These are phyloP conservation scores for Tricholoma terreum DNA, from an alignment of 768 basidiomycete species.

Conservation along the genomic window DNA sequence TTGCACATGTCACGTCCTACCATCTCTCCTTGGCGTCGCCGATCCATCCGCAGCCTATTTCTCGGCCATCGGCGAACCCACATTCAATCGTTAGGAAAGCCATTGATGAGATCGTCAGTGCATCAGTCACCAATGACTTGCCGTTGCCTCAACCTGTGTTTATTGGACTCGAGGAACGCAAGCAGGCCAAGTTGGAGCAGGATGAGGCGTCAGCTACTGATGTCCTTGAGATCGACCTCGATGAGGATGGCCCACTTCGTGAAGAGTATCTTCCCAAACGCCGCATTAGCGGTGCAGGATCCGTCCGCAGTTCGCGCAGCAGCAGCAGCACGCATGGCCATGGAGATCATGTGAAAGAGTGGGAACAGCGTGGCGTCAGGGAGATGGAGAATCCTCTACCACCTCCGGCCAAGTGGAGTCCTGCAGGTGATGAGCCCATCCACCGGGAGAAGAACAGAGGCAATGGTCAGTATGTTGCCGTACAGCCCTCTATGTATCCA, in stretches of 20 bases:
- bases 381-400: constrained; percentile 42
- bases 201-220: constrained; percentile 42
- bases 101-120: constrained; percentile 67
- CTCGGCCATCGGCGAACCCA: constrained; percentile 71
- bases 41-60: constrained; percentile 68
- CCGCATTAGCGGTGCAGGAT: constrained; percentile 41
- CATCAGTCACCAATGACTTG: constrained; percentile 33
- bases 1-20: constrained; percentile 60
- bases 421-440: constrained; percentile 75
- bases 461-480: constrained; percentile 62
- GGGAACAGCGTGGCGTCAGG: constrained; percentile 13
- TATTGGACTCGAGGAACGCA: constrained; percentile 65
- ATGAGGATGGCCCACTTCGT: constrained; percentile 78
- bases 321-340: constrained; percentile 6
- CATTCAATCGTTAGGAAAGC: constrained; percentile 64
- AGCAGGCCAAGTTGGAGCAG: constrained; percentile 48
- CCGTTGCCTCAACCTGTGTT: constrained; percentile 61
- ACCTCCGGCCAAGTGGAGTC: constrained; percentile 80
- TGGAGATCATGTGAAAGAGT: constrained; percentile 4
- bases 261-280: constrained; percentile 80
- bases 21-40: constrained; percentile 62
- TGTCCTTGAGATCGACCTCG: constrained; percentile 70
- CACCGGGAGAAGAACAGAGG: constrained; percentile 48
- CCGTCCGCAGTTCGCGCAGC: constrained; percentile 18
- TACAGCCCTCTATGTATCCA: constrained; percentile 50